A percentile compares a stretch with the other conserved stretches of the same genome.
phyloP scores from a whole-genome alignment of 257 asterid genomes.

The Solanum pimpinellifolium region DNA sequence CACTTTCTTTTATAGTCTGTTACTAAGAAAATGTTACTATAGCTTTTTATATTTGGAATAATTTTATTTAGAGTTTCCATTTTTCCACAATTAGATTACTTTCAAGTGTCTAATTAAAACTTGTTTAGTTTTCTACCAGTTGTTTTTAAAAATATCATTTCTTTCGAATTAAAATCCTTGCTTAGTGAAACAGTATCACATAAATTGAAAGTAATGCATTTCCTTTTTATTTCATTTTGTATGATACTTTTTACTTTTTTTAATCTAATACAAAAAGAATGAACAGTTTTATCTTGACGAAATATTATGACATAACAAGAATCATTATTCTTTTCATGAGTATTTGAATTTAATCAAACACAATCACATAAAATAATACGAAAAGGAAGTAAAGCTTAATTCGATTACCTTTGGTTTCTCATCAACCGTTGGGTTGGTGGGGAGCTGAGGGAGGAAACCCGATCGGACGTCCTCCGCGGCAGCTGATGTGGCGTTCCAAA shows the following conservation, averaged over 20 bases:
- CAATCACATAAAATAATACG: background rate
- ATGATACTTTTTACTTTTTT: background rate
- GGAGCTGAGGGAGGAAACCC: slow-evolving; percentile 43
- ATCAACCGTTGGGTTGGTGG: slow-evolving; percentile 36
- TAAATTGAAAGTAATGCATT: background rate
- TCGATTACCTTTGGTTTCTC: slow-evolving; percentile 35
- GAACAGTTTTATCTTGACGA: background rate
- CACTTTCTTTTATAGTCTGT: background rate
- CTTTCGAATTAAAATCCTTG: background rate
- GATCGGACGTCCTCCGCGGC: slow-evolving; percentile 31
- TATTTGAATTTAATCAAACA: background rate
- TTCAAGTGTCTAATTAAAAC: background rate
- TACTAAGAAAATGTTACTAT: background rate
- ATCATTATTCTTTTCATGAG: too few species aligned
- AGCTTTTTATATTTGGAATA: background rate
- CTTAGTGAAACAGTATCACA: rapidly evolving
- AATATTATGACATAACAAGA: background rate
- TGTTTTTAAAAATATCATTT: background rate
- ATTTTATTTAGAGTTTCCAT: background rate
- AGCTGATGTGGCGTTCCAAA: slow-evolving; percentile 59
- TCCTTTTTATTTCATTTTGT: background rate
- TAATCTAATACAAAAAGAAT: background rate
- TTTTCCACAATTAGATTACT: background rate
- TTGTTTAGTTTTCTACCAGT: background rate
- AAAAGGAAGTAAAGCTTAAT: background rate